A percentile compares a stretch with the other conserved stretches of the same genome.
Evolutionary conservation across 768 basidiomycete genomes (phyloP).

Genomic region (Postia placenta): DNA sequence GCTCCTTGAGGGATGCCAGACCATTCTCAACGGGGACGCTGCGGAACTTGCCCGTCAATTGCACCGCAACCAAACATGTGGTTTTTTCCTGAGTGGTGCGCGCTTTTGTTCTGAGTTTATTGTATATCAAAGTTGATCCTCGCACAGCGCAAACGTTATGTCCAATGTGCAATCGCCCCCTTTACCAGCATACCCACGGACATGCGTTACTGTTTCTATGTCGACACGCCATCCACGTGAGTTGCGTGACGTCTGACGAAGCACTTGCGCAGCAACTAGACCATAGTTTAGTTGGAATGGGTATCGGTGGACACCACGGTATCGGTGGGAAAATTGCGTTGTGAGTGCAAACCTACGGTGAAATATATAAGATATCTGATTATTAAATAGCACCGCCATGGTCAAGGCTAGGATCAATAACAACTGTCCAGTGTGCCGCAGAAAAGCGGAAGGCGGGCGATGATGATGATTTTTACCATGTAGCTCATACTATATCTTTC

Average conservation of each 20-base stretch:
- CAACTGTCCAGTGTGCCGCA: constrained; percentile 77
- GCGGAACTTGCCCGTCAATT: constrained; percentile 61
- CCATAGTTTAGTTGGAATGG: constrained; percentile 40
- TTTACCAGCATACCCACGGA: constrained; percentile 53
- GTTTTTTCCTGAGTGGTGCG: constrained; percentile 73
- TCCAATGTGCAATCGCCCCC: constrained; percentile 54
- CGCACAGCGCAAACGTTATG: constrained; percentile 56
- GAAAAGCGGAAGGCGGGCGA: constrained; percentile 42
- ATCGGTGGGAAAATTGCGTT: constrained; percentile 74
- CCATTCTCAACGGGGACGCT: constrained; percentile 81
- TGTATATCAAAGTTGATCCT: background rate
- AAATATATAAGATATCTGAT: constrained; percentile 3
- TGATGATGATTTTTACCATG: too few species aligned
- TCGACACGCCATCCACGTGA: constrained; percentile 80
- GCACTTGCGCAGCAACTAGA: constrained; percentile 59
- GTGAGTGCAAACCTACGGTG: constrained; percentile 39
- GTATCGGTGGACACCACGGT: constrained; percentile 32
- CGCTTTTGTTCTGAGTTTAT: background rate
- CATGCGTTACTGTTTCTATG: constrained; percentile 79
- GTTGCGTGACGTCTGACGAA: constrained; percentile 64
- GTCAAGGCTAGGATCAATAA: constrained; percentile 56
- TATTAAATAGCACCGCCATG: constrained; percentile 53
- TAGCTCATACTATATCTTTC: too few species aligned
- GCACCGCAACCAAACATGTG: constrained; percentile 71
- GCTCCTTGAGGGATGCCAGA: constrained; percentile 86